Conservation (phyloP, 805 yeast genomes). For the Sungouiozyma intestinalis region DNA sequence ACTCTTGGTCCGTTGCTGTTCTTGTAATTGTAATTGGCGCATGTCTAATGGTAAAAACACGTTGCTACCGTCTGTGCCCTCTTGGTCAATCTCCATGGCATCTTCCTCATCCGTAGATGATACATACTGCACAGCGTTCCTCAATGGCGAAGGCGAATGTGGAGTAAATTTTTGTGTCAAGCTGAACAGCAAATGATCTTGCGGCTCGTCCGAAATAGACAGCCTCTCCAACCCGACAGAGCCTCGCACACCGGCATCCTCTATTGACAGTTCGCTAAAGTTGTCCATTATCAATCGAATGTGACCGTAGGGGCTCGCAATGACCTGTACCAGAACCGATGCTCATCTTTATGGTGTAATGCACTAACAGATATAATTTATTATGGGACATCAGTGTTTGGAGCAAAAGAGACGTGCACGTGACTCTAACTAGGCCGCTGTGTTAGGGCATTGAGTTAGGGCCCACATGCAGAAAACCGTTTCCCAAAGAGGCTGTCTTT, state of each 20-base stretch:
- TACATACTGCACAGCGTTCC: background rate
- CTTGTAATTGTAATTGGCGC: background rate
- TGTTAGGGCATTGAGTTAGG: too few relatives aligned
- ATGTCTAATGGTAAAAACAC: too few relatives aligned
- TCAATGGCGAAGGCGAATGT: background rate
- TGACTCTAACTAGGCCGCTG: too few relatives aligned
- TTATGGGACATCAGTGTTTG: background rate
- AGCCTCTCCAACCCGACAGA: slow-evolving; percentile 3
- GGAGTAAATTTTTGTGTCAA: background rate
- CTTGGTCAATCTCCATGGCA: slow-evolving; percentile 6
- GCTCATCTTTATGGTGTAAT: background rate
- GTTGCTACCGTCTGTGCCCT: background rate
- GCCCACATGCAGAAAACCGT: too few relatives aligned
- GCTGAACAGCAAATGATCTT: background rate
- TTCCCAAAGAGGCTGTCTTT: too few relatives aligned
- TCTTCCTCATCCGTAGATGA: background rate
- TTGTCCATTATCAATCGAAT: slow-evolving; percentile 1
- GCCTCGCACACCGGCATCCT: slow-evolving; percentile 1
- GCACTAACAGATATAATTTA: background rate
- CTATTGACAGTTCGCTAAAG: slow-evolving; percentile 4
- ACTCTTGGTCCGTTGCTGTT: background rate
- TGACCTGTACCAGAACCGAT: background rate
- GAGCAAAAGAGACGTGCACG: background rate
- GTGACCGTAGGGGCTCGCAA: background rate
- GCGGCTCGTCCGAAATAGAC: background rate